phyloP scores from a whole-genome alignment of 1,284 basidiomycete species.

The Pholiota adiposa region DNA sequence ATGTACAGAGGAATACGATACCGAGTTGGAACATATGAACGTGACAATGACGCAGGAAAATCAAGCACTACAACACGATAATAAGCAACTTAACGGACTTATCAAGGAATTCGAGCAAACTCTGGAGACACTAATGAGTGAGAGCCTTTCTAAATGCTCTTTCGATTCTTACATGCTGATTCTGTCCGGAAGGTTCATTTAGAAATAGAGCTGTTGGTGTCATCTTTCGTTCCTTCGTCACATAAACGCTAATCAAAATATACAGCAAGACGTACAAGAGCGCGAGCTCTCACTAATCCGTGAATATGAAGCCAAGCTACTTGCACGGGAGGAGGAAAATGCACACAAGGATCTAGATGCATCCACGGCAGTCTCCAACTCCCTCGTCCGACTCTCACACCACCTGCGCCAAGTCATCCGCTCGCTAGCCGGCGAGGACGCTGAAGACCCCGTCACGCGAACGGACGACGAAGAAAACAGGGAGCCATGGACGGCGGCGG shows the following conservation, averaged over 20 bases:
- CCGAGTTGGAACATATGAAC: constrained; percentile 94
- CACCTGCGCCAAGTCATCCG: constrained; percentile 79
- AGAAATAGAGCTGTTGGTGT: constrained; percentile 85
- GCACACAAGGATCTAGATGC: constrained; percentile 63
- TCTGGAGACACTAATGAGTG: constrained; percentile 91
- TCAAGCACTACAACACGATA: constrained; percentile 87
- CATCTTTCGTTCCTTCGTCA: constrained; percentile 1
- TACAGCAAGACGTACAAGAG: constrained; percentile 90
- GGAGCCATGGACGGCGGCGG: constrained; percentile 42
- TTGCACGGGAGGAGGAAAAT: constrained; percentile 77
- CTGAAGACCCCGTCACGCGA: constrained; percentile 25
- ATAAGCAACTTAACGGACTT: constrained; percentile 89
- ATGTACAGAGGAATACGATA: constrained; percentile 84
- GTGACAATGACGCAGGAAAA: constrained; percentile 85
- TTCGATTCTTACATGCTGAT: constrained; percentile 8
- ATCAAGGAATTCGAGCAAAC: constrained; percentile 98
- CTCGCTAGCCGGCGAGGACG: constrained; percentile 75
- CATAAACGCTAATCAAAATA: constrained; percentile 9
- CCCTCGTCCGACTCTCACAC: constrained; percentile 75
- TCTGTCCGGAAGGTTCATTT: constrained; percentile 55
- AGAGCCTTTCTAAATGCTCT: constrained; percentile 10
- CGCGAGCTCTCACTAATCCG: constrained; percentile 90
- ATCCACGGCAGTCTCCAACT: constrained; percentile 68
- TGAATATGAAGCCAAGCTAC: constrained; percentile 88
- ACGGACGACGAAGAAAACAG: constrained; percentile 36